Evolutionary conservation across 2,329 filamentous ascomycete species (phyloP).

Genomic region (Microthyrium microscopicum): DNA sequence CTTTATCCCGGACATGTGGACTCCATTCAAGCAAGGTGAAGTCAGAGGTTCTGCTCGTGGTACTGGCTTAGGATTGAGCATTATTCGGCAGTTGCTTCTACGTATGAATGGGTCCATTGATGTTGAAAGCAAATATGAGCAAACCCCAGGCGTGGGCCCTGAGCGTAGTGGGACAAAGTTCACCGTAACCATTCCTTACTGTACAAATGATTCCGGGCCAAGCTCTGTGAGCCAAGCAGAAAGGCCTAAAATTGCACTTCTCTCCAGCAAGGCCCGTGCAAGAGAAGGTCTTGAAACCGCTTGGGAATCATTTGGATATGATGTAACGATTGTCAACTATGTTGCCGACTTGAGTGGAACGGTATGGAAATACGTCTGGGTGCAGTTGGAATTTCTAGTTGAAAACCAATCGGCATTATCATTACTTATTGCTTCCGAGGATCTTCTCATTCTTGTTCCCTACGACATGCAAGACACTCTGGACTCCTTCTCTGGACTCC

Average conservation of each 20-base stretch:
- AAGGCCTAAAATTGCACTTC: conserved; percentile 2
- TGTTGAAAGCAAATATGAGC: conserved; percentile 6
- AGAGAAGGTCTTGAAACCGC: conserved; percentile 2
- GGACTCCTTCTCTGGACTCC: not conserved
- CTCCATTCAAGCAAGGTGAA: conserved; percentile 8
- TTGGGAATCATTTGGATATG: conserved; percentile 4
- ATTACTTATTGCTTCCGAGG: not conserved
- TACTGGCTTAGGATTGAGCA: conserved; percentile 5
- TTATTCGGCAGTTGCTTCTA: conserved; percentile 4
- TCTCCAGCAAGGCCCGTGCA: not conserved
- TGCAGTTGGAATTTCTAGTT: conserved; percentile 4
- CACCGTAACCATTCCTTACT: conserved; percentile 3
- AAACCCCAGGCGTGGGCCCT: conserved; percentile 4
- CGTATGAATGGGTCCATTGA: conserved; percentile 7
- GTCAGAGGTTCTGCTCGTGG: conserved; percentile 6
- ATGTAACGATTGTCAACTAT: not conserved
- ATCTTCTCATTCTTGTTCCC: conserved; percentile 3
- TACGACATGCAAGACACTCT: conserved; percentile 7
- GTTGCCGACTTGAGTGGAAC: not conserved
- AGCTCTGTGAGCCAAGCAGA: not conserved
- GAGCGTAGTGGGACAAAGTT: conserved; percentile 3
- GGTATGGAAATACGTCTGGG: conserved; percentile 6
- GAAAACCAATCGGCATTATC: conserved; percentile 1
- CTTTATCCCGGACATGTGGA: conserved; percentile 8
- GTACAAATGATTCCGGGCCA: conserved; percentile 1